Conservation (phyloP, 306 rosid species). For the Ammopiptanthus mongolicus region DNA sequence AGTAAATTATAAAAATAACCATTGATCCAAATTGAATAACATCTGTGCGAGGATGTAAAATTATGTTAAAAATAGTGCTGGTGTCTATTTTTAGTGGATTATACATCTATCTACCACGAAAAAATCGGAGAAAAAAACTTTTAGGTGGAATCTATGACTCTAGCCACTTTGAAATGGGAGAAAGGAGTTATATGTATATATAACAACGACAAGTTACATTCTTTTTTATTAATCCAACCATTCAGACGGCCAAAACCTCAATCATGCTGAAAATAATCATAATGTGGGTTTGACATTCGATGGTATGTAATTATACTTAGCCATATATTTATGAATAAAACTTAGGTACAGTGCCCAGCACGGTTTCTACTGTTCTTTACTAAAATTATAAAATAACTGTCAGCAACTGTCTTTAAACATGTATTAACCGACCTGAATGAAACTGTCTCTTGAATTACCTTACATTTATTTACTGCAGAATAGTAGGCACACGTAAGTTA, state of each 20-base stretch:
- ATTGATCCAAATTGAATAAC: not conserved
- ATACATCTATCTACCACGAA: not conserved
- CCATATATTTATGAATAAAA: not conserved
- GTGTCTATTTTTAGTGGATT: not conserved
- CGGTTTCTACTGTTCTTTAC: too few species aligned
- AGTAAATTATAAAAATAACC: not conserved
- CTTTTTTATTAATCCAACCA: not conserved
- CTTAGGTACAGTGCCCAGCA: too few species aligned
- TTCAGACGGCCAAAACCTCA: conserved; percentile 8
- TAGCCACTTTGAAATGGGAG: conserved; percentile 23
- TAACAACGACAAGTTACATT: not conserved
- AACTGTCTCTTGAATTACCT: too few species aligned
- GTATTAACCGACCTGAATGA: too few species aligned
- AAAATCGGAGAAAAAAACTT: not conserved
- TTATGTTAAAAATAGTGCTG: not conserved
- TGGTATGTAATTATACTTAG: not conserved
- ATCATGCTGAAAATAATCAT: conserved; percentile 15
- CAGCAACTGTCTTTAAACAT: too few species aligned
- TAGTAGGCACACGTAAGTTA: too few species aligned
- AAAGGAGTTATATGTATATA: not conserved
- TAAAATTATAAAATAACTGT: too few species aligned
- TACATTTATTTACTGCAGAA: too few species aligned
- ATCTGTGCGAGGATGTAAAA: not conserved
- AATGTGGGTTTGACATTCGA: conserved; percentile 19
- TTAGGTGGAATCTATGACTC: conserved; percentile 27